Evolutionary conservation across 495 filamentous ascomycete species (phyloP), one percentile per base, ranked within the genome.

Genomic region (Penicillium paradoxum): DNA sequence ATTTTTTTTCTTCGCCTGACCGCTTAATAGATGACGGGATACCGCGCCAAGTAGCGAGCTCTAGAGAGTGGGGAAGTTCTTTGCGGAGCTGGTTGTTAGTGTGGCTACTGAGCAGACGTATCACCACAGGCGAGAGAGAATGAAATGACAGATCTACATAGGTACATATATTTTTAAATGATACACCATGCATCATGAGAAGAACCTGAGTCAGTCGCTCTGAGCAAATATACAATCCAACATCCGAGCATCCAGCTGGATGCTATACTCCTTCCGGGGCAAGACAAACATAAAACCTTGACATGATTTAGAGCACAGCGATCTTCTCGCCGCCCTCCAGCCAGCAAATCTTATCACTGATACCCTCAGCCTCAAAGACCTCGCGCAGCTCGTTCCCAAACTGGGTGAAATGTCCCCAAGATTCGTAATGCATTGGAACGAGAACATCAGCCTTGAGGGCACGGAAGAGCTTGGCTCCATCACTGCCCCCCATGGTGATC

Each of bases 371-470:
- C 17, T 55, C 50, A 38, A 71, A 71, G 2, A 48, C 62, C 45
- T 55, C 3, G 1, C n/a, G 8, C 30, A 71, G 33, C 38, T 62
- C 64, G 10, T 41, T 36, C 2, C 63, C 58, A 57, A 44, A 44
- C 54, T 80, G 66, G 3, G 56, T 67, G 47, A 80, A 82, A 56
- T 81, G 78, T 0, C 49, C 57, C 78, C 78, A 82, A 1, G 67
- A 67, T 45, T 81, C 78, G 48, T 68, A 81, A 46, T 82, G 78
- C 68, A 81, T 71, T 0, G 77, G 78, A n/a, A 80, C 67, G 11
- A 80, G 51, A 8, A 72, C 52, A 25, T 81, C 77, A 0, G 75
- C 74, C 10, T 57, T 65, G n/a, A 80, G 57, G 1, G 72, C 71
- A 0, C 62, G 56, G 39, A 75, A 63, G 14, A 82, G 59, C 39